Conservation (phyloP, 441 rosid species). For the Populus hybrid region DNA sequence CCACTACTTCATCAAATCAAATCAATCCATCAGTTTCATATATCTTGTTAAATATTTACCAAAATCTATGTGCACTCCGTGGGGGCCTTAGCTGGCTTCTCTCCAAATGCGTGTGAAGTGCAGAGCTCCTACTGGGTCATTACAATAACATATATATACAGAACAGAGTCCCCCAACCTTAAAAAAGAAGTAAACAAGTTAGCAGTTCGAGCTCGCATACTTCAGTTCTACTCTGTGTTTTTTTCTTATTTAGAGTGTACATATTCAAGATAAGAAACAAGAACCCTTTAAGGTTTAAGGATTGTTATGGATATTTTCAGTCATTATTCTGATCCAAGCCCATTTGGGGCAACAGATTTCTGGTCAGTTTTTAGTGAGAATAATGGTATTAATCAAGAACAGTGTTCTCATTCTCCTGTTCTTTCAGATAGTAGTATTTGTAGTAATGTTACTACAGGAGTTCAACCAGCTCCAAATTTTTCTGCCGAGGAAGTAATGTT, state of each 20-base stretch:
- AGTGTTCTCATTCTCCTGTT: background rate
- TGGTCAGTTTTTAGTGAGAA: background rate
- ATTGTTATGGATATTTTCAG: background rate
- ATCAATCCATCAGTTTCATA: background rate
- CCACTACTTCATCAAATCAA: background rate
- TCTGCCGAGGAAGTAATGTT: conserved; percentile 10
- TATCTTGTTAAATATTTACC: background rate
- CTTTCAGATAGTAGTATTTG: background rate
- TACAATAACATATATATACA: background rate
- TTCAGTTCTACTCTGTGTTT: background rate
- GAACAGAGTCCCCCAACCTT: background rate
- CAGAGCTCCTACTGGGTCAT: background rate
- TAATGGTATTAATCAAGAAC: background rate
- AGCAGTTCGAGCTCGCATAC: background rate
- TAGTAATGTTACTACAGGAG: background rate
- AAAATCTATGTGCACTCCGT: background rate
- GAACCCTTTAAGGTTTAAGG: background rate
- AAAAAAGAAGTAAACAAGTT: too few species aligned
- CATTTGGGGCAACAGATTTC: background rate
- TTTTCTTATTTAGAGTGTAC: background rate
- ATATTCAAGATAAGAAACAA: background rate
- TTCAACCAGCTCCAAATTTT: background rate
- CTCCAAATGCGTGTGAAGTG: background rate
- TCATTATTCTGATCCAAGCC: background rate
- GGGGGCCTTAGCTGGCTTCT: background rate